Evolutionary conservation across 352 stramenopile species (phyloP).

Genomic region (Pythium volutum): DNA sequence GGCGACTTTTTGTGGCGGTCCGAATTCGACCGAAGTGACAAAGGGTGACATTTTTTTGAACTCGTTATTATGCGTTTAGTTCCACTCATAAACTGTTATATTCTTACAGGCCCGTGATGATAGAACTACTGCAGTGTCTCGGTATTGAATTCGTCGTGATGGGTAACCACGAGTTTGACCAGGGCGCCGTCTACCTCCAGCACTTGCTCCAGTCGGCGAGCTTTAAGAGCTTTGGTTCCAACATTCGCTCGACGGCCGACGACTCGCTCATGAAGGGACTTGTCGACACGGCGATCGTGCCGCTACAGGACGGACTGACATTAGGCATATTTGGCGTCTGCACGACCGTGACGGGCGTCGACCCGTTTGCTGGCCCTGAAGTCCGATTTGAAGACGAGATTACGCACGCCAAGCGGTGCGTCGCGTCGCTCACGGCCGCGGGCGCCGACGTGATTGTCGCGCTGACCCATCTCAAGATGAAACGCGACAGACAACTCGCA

Average conservation of each 20-base stretch:
- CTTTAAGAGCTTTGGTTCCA: constrained; percentile 63
- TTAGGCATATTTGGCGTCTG: constrained; percentile 58
- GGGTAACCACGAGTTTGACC: constrained; percentile 81
- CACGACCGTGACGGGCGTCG: constrained; percentile 48
- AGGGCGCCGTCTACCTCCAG: constrained; percentile 38
- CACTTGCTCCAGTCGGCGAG: constrained; percentile 35
- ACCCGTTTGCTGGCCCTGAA: constrained; percentile 43
- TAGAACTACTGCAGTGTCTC: constrained; percentile 52
- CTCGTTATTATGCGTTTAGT: too few species aligned
- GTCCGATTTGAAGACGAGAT: constrained; percentile 47
- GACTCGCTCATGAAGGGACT: constrained; percentile 36
- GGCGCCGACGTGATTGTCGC: constrained; percentile 72
- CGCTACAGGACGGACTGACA: constrained; percentile 34
- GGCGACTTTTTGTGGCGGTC: constrained; percentile 72
- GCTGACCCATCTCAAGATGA: constrained; percentile 74
- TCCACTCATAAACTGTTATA: too few species aligned
- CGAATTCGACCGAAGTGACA: constrained; percentile 58
- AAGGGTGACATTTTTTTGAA: constrained; percentile 39
- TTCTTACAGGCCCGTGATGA: constrained; percentile 53
- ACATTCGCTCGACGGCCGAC: constrained; percentile 36
- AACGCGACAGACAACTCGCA: constrained; percentile 55
- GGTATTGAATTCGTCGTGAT: constrained; percentile 66
- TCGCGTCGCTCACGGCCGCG: constrained; percentile 41
- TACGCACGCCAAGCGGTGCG: constrained; percentile 43
- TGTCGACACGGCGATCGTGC: constrained; percentile 35